Percentiles rank a stretch among this genome's conserved stretches.
phyloP scores from a whole-genome alignment of 805 yeast genomes.

The Starmerella apicola region DNA sequence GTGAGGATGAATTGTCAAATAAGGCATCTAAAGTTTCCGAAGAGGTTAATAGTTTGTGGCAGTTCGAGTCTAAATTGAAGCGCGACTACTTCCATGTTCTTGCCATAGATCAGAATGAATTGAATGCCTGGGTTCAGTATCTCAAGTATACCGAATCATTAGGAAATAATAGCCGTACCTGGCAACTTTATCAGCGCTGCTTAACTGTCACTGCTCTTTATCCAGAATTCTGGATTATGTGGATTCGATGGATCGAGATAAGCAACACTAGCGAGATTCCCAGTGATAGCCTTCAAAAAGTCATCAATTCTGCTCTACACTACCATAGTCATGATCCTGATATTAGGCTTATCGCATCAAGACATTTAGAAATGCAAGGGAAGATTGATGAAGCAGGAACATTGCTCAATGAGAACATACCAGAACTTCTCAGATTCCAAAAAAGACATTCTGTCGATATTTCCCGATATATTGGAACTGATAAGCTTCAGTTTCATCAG shows the following conservation, averaged over 20 bases:
- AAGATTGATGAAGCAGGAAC: too few relatives aligned
- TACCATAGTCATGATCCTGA: too few relatives aligned
- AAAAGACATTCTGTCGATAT: too few relatives aligned
- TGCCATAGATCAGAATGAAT: conserved; percentile 35
- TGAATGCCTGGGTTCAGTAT: conserved; percentile 51
- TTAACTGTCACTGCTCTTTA: conserved; percentile 42
- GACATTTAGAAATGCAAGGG: too few relatives aligned
- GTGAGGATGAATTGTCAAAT: conserved; percentile 4
- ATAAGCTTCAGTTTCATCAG: too few relatives aligned
- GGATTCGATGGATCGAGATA: conserved; percentile 41
- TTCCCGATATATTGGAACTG: too few relatives aligned
- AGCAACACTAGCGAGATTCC: too few relatives aligned
- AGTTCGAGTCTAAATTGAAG: conserved; percentile 54
- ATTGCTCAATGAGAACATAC: too few relatives aligned
- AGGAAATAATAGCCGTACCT: conserved; percentile 23
- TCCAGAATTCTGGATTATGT: conserved; percentile 59
- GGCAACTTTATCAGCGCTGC: conserved; percentile 55
- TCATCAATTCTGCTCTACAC: too few relatives aligned
- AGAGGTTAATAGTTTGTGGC: conserved; percentile 56
- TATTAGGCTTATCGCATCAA: too few relatives aligned
- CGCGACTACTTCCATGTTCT: conserved; percentile 45
- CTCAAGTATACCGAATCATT: conserved; percentile 40
- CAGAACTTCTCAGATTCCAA: too few relatives aligned
- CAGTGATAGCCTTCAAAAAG: too few relatives aligned
- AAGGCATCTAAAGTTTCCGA: conserved; percentile 34